Evolutionary conservation across 495 filamentous ascomycete species (phyloP), one percentile per base, ranked within the genome.

Genomic region (Aspergillus carlsbadensis): DNA sequence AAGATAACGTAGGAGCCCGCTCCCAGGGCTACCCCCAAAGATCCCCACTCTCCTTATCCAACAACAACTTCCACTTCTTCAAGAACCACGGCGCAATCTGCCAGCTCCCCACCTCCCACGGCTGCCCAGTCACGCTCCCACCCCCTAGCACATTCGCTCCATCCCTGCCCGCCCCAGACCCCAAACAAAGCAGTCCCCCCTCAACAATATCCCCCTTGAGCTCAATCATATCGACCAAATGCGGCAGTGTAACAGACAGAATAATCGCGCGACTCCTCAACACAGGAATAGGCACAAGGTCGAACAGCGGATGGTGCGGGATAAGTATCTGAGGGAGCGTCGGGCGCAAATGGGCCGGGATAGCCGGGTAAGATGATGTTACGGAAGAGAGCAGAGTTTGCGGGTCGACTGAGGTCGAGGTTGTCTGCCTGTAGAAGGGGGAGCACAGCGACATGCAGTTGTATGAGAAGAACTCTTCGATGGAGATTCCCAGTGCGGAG

Each of bases 321-420:
- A 73, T 65, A 6, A 80, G 65, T 11, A 80, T 71, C 59, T 80
- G 77, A 1, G 75, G 67, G 35, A 72, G 61, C 2, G 77, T 80
- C 0, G 75, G 77, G 41, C 68, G 71, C 0, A 80, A 60, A 53
- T 74, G 64, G n/a, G 65, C 39, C 1, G 72, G 75, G 18, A 65
- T 66, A 1, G 53, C 64, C 2, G 65, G 58, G 7, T 61, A 64
- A 2, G 64, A 41, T 4, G 35, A 4, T 15, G n/a, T 14, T 3
- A 52, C 59, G 3, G 62, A 53, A 4, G 62, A 62, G 5, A 72
- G 42, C 10, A 72, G 56, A 2, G 57, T 31, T 8, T 51, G 56
- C 0, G 69, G 65, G 18, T 66, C 65, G 37, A 71, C 66, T 2
- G 47, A 44, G 2, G n/a, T n/a, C n/a, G 59, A 36, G 4, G 60